phyloP scores from a whole-genome alignment of 2,329 filamentous ascomycete genomes.

The Purpureocillium takamizusanense region DNA sequence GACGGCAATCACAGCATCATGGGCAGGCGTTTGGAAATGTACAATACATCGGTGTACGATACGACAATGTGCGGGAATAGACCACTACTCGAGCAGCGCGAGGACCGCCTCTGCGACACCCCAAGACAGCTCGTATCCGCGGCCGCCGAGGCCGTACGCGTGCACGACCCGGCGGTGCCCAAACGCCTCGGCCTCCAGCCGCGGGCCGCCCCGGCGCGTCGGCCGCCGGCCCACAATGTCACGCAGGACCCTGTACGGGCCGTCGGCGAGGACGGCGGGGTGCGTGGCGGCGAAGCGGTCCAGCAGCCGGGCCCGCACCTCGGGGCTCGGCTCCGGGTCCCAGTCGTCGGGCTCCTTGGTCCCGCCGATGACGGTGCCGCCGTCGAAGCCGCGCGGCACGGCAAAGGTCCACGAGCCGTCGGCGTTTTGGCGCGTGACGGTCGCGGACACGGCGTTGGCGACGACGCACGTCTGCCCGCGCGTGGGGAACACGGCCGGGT shows the following conservation, averaged over 20 bases:
- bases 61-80: not conserved
- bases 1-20: not conserved
- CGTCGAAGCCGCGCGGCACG: conserved; percentile 51
- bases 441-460: conserved; percentile 26
- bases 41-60: not conserved
- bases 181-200: conserved; percentile 20
- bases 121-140: conserved; percentile 49
- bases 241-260: conserved; percentile 24
- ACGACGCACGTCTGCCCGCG: conserved; percentile 37
- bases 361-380: conserved; percentile 57
- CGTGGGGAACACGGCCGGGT: conserved; percentile 28
- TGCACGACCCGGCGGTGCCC: conserved; percentile 27
- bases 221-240: conserved; percentile 38
- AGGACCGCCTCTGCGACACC: conserved; percentile 36
- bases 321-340: conserved; percentile 36
- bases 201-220: conserved; percentile 36
- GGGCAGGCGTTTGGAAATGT: not conserved
- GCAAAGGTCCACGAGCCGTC: conserved; percentile 55
- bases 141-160: conserved; percentile 47
- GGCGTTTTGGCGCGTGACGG: conserved; percentile 46
- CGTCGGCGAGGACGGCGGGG: conserved; percentile 19
- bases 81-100: conserved; percentile 10
- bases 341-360: conserved; percentile 54
- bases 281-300: conserved; percentile 30
- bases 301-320: conserved; percentile 29